Conservation (phyloP, 495 filamentous ascomycete genomes). For the Ramalina peruviana region DNA sequence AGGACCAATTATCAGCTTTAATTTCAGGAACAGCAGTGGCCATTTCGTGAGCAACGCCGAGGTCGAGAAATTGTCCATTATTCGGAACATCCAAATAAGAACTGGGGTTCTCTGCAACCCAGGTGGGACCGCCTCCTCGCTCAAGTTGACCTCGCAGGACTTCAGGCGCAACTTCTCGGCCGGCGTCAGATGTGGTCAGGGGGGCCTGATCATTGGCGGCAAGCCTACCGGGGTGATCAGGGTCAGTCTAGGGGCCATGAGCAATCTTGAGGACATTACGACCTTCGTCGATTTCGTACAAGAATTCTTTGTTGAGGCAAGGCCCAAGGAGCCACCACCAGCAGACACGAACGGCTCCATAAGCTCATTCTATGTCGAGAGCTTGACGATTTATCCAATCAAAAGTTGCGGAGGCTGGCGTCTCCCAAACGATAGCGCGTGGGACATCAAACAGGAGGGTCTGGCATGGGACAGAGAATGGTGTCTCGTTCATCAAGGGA, state of each 20-base stretch:
- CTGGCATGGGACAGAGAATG: constrained; percentile 76
- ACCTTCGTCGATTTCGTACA: constrained; percentile 42
- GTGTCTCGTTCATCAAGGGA: constrained; percentile 66
- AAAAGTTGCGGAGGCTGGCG: constrained; percentile 60
- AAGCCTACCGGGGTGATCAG: constrained; percentile 52
- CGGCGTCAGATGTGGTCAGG: constrained; percentile 49
- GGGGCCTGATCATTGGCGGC: constrained; percentile 35
- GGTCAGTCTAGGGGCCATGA: constrained; percentile 61
- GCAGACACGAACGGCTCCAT: neutral
- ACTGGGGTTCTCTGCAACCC: constrained; percentile 55
- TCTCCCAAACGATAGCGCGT: constrained; percentile 38
- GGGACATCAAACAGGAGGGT: constrained; percentile 58
- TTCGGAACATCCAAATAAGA: constrained; percentile 49
- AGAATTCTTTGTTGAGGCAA: constrained; percentile 30
- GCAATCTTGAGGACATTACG: constrained; percentile 45
- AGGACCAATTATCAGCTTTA: constrained; percentile 61
- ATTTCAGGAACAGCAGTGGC: constrained; percentile 41
- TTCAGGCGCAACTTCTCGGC: constrained; percentile 45
- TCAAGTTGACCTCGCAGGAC: constrained; percentile 39
- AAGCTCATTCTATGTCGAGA: constrained; percentile 13
- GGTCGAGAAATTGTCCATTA: constrained; percentile 49
- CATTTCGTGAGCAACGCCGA: constrained; percentile 40
- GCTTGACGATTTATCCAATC: constrained; percentile 44
- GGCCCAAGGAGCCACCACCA: neutral
- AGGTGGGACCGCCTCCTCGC: constrained; percentile 34